These are phyloP conservation scores for Penicillium daleae DNA, from an alignment of 495 filamentous ascomycete species.

Conservation along the genomic window DNA sequence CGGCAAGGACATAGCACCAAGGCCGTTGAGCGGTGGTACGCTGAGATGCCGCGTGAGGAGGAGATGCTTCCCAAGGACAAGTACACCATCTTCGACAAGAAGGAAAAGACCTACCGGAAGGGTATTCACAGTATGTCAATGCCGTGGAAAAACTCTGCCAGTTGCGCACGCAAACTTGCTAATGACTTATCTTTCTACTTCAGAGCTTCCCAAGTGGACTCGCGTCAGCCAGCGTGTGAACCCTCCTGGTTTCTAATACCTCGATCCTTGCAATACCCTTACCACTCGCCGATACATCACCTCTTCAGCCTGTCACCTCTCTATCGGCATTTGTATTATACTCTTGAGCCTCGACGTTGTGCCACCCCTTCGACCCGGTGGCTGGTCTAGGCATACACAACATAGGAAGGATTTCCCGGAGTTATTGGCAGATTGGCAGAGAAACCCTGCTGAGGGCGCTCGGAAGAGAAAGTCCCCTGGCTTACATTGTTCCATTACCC, in stretches of 20 bases:
- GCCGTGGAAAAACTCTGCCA: background rate
- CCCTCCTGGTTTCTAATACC: slow-evolving; percentile 82
- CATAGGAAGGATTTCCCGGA: slow-evolving; percentile 39
- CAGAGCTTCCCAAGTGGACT: slow-evolving; percentile 95
- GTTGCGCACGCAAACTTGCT: background rate
- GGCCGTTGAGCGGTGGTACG: slow-evolving; percentile 83
- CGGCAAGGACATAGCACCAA: slow-evolving; percentile 71
- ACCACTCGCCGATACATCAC: slow-evolving; percentile 17
- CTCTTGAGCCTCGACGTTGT: slow-evolving; percentile 17
- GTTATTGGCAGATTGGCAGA: slow-evolving; percentile 46
- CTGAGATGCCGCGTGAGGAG: slow-evolving; percentile 91
- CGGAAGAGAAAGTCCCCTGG: slow-evolving; percentile 21
- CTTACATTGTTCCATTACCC: slow-evolving; percentile 37
- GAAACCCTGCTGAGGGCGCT: slow-evolving; percentile 28
- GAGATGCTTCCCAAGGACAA: slow-evolving; percentile 98
- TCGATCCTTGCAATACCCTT: slow-evolving; percentile 6
- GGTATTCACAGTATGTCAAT: slow-evolving; percentile 87
- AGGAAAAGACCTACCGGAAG: slow-evolving; percentile 94
- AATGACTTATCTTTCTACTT: background rate
- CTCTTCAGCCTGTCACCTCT: slow-evolving; percentile 8
- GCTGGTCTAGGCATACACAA: slow-evolving; percentile 25
- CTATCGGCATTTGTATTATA: slow-evolving; percentile 41
- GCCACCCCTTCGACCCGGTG: background rate
- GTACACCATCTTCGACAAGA: slow-evolving; percentile 96
- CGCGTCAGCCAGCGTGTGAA: slow-evolving; percentile 90